phyloP scores from a whole-genome alignment of 1,284 basidiomycete species.

The Tilletia indica region DNA sequence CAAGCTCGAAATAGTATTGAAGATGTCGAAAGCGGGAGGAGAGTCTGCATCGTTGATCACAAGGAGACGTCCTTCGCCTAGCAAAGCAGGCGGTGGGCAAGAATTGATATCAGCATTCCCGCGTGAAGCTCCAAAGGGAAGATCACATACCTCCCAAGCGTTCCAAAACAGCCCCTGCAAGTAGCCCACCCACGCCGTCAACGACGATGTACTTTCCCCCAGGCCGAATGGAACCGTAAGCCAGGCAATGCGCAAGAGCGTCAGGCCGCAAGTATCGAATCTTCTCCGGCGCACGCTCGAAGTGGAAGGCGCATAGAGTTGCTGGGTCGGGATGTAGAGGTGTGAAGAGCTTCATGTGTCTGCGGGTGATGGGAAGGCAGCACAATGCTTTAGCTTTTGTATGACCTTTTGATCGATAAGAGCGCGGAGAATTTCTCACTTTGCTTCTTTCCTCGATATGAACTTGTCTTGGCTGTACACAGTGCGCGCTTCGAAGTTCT shows the following conservation, averaged over 20 bases:
- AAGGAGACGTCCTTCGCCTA: slow-evolving; percentile 74
- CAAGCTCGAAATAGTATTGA: slow-evolving; percentile 72
- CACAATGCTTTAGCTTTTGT: not conserved
- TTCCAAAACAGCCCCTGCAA: slow-evolving; percentile 82
- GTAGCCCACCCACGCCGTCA: slow-evolving; percentile 80
- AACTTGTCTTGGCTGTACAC: slow-evolving; percentile 53
- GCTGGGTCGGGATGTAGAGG: slow-evolving; percentile 82
- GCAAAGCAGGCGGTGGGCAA: slow-evolving; percentile 43
- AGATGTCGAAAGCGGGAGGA: slow-evolving; percentile 83
- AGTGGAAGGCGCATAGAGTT: slow-evolving; percentile 88
- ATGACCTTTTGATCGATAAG: not conserved
- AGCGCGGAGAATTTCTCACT: slow-evolving; percentile 24
- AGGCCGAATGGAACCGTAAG: slow-evolving; percentile 76
- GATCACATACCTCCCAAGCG: slow-evolving; percentile 63
- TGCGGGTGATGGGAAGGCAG: slow-evolving; percentile 51
- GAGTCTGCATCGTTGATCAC: slow-evolving; percentile 87
- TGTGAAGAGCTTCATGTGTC: slow-evolving; percentile 83
- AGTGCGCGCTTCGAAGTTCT: slow-evolving; percentile 45
- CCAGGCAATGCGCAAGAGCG: slow-evolving; percentile 82
- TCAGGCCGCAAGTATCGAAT: slow-evolving; percentile 84
- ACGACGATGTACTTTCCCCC: slow-evolving; percentile 84
- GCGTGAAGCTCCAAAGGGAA: slow-evolving; percentile 18
- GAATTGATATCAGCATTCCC: no score
- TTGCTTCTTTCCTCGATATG: slow-evolving; percentile 50
- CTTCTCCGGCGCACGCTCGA: slow-evolving; percentile 63